These are phyloP conservation scores for Didymella segeticola DNA, from an alignment of 2,329 filamentous ascomycete species.

Conservation along the genomic window DNA sequence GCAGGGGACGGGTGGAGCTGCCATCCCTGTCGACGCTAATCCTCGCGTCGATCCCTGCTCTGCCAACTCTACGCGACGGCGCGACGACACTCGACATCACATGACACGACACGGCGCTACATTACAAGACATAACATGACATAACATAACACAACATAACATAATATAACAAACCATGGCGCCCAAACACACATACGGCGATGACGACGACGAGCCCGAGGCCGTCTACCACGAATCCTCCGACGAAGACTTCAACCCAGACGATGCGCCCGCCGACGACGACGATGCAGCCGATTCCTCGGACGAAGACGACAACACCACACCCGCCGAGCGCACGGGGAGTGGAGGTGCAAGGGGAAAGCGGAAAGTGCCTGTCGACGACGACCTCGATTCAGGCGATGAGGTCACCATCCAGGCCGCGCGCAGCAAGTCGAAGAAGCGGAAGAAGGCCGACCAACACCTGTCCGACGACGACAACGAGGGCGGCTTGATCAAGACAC, in stretches of 20 bases:
- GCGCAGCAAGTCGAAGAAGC: slow-evolving; percentile 59
- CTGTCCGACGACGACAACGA: slow-evolving; percentile 52
- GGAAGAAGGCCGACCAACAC: slow-evolving; percentile 32
- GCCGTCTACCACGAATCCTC: slow-evolving; percentile 68
- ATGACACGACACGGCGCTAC: slow-evolving; percentile 15
- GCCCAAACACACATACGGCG: slow-evolving; percentile 33
- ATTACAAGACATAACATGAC: too few species aligned
- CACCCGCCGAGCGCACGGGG: slow-evolving; percentile 29
- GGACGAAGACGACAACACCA: slow-evolving; percentile 43
- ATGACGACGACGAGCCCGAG: slow-evolving; percentile 39
- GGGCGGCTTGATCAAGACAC: slow-evolving; percentile 73
- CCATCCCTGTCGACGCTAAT: slow-evolving; percentile 24
- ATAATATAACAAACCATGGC: slow-evolving; percentile 29
- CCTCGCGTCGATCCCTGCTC: too few species aligned
- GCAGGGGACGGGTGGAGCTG: slow-evolving; percentile 3
- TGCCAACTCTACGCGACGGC: slow-evolving; percentile 31
- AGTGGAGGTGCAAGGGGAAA: too few species aligned
- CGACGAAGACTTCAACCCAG: slow-evolving; percentile 76
- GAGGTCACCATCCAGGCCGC: slow-evolving; percentile 71
- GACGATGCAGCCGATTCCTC: slow-evolving; percentile 60
- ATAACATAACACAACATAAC: slow-evolving; percentile 1
- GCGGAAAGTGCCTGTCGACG: slow-evolving; percentile 41
- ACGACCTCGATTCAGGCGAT: slow-evolving; percentile 66
- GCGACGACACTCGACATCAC: not conserved
- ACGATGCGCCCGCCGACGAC: slow-evolving; percentile 58